A percentile compares a stretch with the other conserved stretches of the same genome.
Conservation (phyloP, 441 rosid species). For the Arabidopsis hybrid region DNA sequence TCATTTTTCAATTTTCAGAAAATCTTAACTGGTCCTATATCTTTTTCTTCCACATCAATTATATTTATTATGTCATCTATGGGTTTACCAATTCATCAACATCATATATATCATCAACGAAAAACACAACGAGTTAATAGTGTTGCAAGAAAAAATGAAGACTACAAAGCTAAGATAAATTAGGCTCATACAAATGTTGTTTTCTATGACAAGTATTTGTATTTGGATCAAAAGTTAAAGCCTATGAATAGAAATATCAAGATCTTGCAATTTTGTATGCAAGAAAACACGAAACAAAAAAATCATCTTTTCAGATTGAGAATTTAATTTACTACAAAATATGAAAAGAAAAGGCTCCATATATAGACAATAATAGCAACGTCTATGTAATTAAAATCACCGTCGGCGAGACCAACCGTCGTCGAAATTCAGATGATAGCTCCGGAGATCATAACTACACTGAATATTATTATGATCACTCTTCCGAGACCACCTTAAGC, state of each 20-base stretch:
- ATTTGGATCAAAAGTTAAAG: neutral
- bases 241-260: neutral
- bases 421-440: slow-evolving; percentile 71
- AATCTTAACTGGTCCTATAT: neutral
- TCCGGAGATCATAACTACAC: slow-evolving; percentile 66
- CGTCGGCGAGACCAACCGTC: slow-evolving; percentile 51
- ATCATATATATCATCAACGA: no score
- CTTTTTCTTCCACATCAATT: slow-evolving; percentile 11
- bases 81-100: no score
- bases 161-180: no score
- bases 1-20: neutral
- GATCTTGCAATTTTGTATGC: slow-evolving; percentile 5
- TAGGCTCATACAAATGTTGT: neutral
- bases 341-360: slow-evolving; percentile 1
- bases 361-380: neutral
- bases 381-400: neutral
- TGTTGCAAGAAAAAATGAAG: no score
- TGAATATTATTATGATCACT: slow-evolving; percentile 44
- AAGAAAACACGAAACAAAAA: slow-evolving; percentile 9
- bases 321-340: slow-evolving; percentile 20
- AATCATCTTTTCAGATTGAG: neutral
- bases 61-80: neutral
- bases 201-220: neutral
- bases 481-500: slow-evolving; percentile 44
- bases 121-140: no score